These are phyloP conservation scores for Coemansia sp. DNA, from an alignment of 192 early-diverging fungal species.

Conservation along the genomic window DNA sequence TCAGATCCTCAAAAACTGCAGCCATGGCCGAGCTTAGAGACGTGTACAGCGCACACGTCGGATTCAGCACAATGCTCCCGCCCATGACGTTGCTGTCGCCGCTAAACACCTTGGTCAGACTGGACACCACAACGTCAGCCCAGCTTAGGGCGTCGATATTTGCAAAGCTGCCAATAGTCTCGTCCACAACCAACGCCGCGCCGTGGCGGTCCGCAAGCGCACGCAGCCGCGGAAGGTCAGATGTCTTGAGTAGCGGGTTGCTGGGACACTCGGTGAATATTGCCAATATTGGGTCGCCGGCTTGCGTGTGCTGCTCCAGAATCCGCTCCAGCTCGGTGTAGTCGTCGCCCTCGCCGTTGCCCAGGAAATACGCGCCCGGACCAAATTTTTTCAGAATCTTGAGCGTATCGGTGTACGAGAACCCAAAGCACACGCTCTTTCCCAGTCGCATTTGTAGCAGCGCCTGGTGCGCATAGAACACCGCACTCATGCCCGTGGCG, in stretches of 20 bases:
- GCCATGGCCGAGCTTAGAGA: slow-evolving; percentile 55
- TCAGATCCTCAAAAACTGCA: slow-evolving; percentile 69
- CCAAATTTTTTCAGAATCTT: slow-evolving; percentile 97
- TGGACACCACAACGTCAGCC: slow-evolving; percentile 86
- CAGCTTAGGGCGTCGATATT: slow-evolving; percentile 75
- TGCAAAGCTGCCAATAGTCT: slow-evolving; percentile 92
- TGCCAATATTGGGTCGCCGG: slow-evolving; percentile 60
- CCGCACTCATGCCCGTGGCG: slow-evolving; percentile 89
- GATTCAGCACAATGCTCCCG: slow-evolving; percentile 84
- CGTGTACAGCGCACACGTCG: slow-evolving; percentile 55
- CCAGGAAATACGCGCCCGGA: slow-evolving; percentile 80
- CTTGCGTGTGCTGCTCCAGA: slow-evolving; percentile 40
- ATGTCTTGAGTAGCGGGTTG: slow-evolving; percentile 85
- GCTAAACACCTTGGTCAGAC: slow-evolving; percentile 91
- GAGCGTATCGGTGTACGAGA: slow-evolving; percentile 94
- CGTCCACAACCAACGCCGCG: slow-evolving; percentile 85
- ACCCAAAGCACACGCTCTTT: slow-evolving; percentile 91
- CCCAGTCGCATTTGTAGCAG: slow-evolving; percentile 49
- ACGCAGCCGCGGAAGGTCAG: slow-evolving; percentile 72
- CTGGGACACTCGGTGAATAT: slow-evolving; percentile 93
- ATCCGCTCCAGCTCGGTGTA: slow-evolving; percentile 68
- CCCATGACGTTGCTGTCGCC: slow-evolving; percentile 95
- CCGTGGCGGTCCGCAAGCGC: slow-evolving; percentile 68
- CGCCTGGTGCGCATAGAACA: slow-evolving; percentile 79
- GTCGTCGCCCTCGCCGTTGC: slow-evolving; percentile 72